Base-by-base conservation (phyloP, 1,284 basidiomycete species). In the Sporisorium reilianum region DNA sequence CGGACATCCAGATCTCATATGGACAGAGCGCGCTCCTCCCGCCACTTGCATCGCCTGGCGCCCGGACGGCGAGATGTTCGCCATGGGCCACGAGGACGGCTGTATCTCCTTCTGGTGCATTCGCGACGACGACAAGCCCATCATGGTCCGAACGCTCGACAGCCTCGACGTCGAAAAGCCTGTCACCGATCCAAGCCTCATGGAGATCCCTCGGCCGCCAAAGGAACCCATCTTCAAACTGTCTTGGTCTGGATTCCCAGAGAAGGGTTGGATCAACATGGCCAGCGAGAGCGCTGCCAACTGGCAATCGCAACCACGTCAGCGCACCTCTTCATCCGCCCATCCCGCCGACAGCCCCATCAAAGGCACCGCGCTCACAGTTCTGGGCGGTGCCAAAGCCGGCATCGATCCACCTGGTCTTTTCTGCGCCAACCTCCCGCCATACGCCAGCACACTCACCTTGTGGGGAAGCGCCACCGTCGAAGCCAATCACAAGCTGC, bases 181-280 rank as follows among this genome's bases (percentile, higher is more conserved):
- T 1, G 55, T 64, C n/a, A 48, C 53, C 30, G 52, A 65, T 38
- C 52, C 57, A 5, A 38, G 52, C 16, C 34, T 62, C 10, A 38
- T 70, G 45, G 64, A 76, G 20, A 20, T 40, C 2, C 54, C 55
- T 42, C 60, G 59, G 6, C 69, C 62, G 2, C 64, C 64, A 3
- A 72, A 69, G 16, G 94, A 96, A 82, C 93, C 94, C 1, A 90
- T 97, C 46, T 95, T 93, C 88, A 94, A 93, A 84, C 87, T 97
- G 6, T 87, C 91, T 0, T 97, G 95, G 95, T 82, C 85, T 23
- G 78, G 69, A 26, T 83, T 83, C 32, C 76, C 80, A 1, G 72
- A 69, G 25, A 73, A 79, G 52, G 57, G 72, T 36, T 84, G 82
- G 82, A 68, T 75, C 22, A 64, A 71, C 23, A 63, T 67, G 61